Conservation (phyloP, 1,284 basidiomycete genomes). For the Prillingera fragicola region DNA sequence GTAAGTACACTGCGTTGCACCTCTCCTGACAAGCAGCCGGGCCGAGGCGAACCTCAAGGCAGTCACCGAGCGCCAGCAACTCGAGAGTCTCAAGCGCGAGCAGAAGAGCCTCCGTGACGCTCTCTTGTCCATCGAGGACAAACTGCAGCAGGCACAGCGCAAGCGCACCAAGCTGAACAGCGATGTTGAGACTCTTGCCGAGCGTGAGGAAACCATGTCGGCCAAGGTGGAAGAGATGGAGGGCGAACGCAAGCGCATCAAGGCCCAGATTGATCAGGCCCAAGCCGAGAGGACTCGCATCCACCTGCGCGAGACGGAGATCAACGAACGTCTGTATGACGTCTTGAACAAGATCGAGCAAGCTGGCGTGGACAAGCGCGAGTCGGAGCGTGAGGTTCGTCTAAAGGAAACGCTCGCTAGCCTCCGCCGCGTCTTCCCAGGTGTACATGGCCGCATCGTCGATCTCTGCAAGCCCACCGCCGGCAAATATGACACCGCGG, state of each 20-base stretch:
- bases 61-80: slow-evolving; percentile 77
- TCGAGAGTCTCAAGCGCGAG: slow-evolving; percentile 76
- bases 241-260: slow-evolving; percentile 30
- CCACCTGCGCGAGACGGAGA: slow-evolving; percentile 79
- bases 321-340: slow-evolving; percentile 82
- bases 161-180: slow-evolving; percentile 59
- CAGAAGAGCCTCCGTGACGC: slow-evolving; percentile 67
- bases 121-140: slow-evolving; percentile 54
- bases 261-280: slow-evolving; percentile 36
- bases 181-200: slow-evolving; percentile 57
- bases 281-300: slow-evolving; percentile 37
- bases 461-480: slow-evolving; percentile 91
- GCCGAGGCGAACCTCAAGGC: slow-evolving; percentile 65
- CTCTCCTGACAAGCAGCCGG: slow-evolving; percentile 14
- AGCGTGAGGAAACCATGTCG: slow-evolving; percentile 58
- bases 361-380: slow-evolving; percentile 76
- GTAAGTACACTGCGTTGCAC: slow-evolving; percentile 50
- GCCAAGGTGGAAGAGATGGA: slow-evolving; percentile 53
- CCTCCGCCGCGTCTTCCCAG: slow-evolving; percentile 81
- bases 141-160: slow-evolving; percentile 60
- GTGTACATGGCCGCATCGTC: slow-evolving; percentile 81
- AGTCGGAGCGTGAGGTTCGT: slow-evolving; percentile 75
- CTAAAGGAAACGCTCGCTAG: slow-evolving; percentile 79
- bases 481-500: slow-evolving; percentile 86
- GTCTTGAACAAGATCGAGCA: slow-evolving; percentile 79